A percentile compares a stretch with the other conserved stretches of the same genome.
Conservation (phyloP, 176 grass and related monocot species). For the Secale cereale region DNA sequence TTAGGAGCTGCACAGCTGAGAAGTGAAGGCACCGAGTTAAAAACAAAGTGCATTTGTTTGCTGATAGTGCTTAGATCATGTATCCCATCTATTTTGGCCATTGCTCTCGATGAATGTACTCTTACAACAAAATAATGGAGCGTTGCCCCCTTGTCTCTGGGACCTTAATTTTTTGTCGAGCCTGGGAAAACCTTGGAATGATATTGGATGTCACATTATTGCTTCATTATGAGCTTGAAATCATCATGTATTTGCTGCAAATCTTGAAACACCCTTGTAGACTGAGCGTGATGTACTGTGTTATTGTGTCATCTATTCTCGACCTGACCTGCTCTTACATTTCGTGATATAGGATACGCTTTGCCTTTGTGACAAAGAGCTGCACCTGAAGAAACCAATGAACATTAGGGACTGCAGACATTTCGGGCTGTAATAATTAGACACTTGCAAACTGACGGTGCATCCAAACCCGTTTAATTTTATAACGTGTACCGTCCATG, state of each 20-base stretch:
- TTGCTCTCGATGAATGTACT: conserved; percentile 18
- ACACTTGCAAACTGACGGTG: background rate
- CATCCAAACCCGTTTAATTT: background rate
- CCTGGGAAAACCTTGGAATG: background rate
- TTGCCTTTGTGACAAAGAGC: conserved; percentile 53
- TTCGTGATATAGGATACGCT: conserved; percentile 51
- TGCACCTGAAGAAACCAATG: conserved; percentile 27
- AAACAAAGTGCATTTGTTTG: conserved; percentile 25
- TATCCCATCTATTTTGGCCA: background rate
- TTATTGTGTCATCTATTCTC: background rate
- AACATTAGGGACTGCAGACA: conserved; percentile 31
- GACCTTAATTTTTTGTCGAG: background rate
- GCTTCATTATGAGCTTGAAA: background rate
- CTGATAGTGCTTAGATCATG: conserved; percentile 12
- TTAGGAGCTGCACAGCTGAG: conserved; percentile 40
- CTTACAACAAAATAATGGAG: conserved; percentile 13
- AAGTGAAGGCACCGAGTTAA: conserved; percentile 37
- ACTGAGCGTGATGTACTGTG: background rate
- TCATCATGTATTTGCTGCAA: too few species aligned
- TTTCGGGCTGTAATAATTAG: conserved; percentile 14
- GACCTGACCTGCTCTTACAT: conserved; percentile 29
- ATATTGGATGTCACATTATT: background rate
- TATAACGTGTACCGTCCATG: background rate
- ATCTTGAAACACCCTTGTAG: too few species aligned
- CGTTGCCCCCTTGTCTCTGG: background rate